A percentile compares a stretch with the other conserved stretches of the same genome.
phyloP scores from a whole-genome alignment of 129 eudicot genomes.

The Tagetes erecta region DNA sequence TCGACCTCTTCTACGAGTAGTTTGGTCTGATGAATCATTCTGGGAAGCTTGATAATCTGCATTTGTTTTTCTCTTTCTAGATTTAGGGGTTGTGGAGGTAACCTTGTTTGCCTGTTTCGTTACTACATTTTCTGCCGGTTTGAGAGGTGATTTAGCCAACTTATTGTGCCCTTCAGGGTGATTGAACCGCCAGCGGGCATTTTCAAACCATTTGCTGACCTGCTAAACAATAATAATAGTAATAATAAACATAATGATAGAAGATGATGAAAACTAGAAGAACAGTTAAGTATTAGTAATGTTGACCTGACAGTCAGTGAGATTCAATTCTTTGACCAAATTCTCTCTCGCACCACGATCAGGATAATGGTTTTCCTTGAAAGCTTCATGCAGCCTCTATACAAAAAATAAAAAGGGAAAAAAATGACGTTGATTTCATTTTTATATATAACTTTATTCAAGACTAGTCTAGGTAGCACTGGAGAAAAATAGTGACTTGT shows the following conservation, averaged over 20 bases:
- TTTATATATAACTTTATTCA: background rate
- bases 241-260: background rate
- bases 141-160: conserved; percentile 21
- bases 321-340: conserved; percentile 63
- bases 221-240: conserved; percentile 23
- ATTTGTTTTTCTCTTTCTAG: conserved; percentile 35
- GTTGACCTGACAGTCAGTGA: conserved; percentile 57
- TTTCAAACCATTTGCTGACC: conserved; percentile 85
- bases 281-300: background rate
- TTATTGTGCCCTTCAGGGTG: conserved; percentile 34
- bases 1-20: conserved; percentile 42
- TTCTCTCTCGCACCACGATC: conserved; percentile 48
- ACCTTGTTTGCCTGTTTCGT: conserved; percentile 21
- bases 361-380: conserved; percentile 78
- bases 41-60: conserved; percentile 26
- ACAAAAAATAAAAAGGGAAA: conserved; percentile 27
- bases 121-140: conserved; percentile 16
- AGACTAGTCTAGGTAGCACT: background rate
- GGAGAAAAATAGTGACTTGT: background rate
- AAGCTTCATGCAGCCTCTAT: conserved; percentile 65
- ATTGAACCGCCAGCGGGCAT: conserved; percentile 78
- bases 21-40: conserved; percentile 24
- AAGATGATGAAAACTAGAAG: background rate
- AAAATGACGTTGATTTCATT: background rate
- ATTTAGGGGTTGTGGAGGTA: conserved; percentile 22